Conservation (phyloP, 192 early-diverging fungal species). For the Coemansia sp. region DNA sequence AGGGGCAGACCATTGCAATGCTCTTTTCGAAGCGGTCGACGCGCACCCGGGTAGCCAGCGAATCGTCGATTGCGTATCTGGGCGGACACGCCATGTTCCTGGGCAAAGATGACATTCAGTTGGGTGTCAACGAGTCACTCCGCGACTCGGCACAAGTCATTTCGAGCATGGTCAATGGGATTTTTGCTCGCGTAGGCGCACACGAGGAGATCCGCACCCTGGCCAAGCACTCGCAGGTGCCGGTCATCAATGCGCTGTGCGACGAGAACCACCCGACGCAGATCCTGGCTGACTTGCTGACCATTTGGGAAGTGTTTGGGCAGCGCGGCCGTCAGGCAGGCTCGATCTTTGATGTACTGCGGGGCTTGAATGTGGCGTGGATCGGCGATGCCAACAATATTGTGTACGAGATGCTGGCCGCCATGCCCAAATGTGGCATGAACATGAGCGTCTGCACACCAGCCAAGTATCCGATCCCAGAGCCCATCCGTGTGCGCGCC, state of each 20-base stretch:
- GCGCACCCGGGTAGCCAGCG: constrained; percentile 92
- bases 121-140: constrained; percentile 93
- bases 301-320: constrained; percentile 76
- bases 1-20: constrained; percentile 85
- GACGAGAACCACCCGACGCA: constrained; percentile 96
- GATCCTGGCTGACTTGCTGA: constrained; percentile 93
- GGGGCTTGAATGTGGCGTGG: constrained; percentile 87
- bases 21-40: constrained; percentile 96
- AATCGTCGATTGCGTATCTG: constrained; percentile 84
- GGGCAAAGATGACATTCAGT: constrained; percentile 91
- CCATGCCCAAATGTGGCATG: constrained; percentile 86
- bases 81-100: constrained; percentile 97
- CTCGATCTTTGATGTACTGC: constrained; percentile 50
- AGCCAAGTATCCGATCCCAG: constrained; percentile 70
- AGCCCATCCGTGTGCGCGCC: constrained; percentile 68
- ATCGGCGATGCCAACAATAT: constrained; percentile 99
- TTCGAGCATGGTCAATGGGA: constrained; percentile 92
- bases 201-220: constrained; percentile 89
- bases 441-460: constrained; percentile 83
- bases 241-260: constrained; percentile 95
- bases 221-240: constrained; percentile 82
- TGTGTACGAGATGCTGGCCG: constrained; percentile 82
- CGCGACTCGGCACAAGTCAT: constrained; percentile 87
- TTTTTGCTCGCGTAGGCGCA: constrained; percentile 88
- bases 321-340: constrained; percentile 13